A percentile compares a stretch with the other conserved stretches of the same genome.
These are phyloP conservation scores for Stachybotrys chartarum DNA, from an alignment of 2,329 filamentous ascomycete species.

Conservation along the genomic window DNA sequence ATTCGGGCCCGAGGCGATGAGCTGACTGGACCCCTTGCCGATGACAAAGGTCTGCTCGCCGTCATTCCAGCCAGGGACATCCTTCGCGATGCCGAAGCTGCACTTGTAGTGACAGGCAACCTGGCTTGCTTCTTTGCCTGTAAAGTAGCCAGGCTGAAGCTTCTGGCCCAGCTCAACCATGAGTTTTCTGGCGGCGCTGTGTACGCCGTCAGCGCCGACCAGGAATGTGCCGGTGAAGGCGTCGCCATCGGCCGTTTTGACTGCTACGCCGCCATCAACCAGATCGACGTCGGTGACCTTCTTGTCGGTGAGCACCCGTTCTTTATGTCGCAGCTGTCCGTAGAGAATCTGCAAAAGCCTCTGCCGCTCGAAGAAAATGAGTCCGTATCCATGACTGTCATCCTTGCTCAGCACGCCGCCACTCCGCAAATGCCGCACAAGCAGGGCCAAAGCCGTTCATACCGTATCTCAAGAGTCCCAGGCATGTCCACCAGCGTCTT, in stretches of 20 bases:
- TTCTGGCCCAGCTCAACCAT: constrained; percentile 14
- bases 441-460: too few relatives aligned
- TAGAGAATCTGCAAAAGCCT: constrained; percentile 24
- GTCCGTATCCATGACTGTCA: constrained; percentile 16
- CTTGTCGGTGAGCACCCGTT: constrained; percentile 9
- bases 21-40: constrained; percentile 13
- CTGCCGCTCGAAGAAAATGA: constrained; percentile 27
- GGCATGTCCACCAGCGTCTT: neutral
- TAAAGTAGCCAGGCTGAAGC: constrained; percentile 15
- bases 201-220: constrained; percentile 31
- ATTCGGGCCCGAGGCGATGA: constrained; percentile 21
- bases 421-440: too few relatives aligned
- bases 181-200: constrained; percentile 25
- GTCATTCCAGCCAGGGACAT: constrained; percentile 11
- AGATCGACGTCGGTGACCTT: constrained; percentile 7
- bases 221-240: constrained; percentile 21
- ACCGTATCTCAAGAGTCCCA: neutral
- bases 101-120: constrained; percentile 21
- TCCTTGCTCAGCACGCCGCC: too few relatives aligned
- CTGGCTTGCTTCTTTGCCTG: constrained; percentile 8
- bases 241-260: constrained; percentile 21
- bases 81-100: constrained; percentile 28
- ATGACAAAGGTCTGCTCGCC: constrained; percentile 11
- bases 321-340: constrained; percentile 21
- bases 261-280: constrained; percentile 11